Percentiles rank a stretch among this genome's conserved stretches.
Evolutionary conservation across 2,329 filamentous ascomycete species (phyloP).

Genomic region (Ophiostoma tasmaniense): DNA sequence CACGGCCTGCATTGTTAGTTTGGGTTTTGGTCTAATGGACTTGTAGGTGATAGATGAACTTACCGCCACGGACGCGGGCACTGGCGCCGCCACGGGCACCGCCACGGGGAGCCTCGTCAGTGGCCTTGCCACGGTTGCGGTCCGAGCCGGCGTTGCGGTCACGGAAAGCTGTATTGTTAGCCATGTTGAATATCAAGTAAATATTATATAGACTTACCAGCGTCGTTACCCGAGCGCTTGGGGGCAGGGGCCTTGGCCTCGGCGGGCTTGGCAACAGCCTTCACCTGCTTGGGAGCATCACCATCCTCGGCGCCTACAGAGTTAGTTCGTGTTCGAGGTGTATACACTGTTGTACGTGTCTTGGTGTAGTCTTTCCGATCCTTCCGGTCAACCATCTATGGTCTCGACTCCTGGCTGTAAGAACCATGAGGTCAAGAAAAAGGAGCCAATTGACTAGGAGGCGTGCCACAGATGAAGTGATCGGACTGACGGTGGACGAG

Average conservation of each 20-base stretch:
- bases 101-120: constrained; percentile 57
- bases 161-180: constrained; percentile 61
- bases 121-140: constrained; percentile 73
- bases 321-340: background rate
- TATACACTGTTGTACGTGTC: too few species aligned
- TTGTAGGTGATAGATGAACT: constrained; percentile 24
- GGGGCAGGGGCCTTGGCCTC: constrained; percentile 55
- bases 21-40: background rate
- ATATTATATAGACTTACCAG: constrained; percentile 52
- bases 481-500: background rate
- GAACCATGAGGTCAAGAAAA: too few species aligned
- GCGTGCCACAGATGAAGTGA: background rate
- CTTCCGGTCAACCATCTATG: too few species aligned
- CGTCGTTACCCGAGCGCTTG: constrained; percentile 64
- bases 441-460: too few species aligned
- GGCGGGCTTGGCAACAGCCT: constrained; percentile 69
- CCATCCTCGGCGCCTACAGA: constrained; percentile 51
- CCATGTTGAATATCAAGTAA: too few species aligned
- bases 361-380: too few species aligned
- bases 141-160: constrained; percentile 74
- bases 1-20: constrained; percentile 37
- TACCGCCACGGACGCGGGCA: constrained; percentile 54
- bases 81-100: constrained; percentile 45
- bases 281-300: constrained; percentile 74
- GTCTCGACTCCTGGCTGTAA: too few species aligned